phyloP scores from a whole-genome alignment of 2,329 filamentous ascomycete genomes.

The Pseudogymnoascus sp. region DNA sequence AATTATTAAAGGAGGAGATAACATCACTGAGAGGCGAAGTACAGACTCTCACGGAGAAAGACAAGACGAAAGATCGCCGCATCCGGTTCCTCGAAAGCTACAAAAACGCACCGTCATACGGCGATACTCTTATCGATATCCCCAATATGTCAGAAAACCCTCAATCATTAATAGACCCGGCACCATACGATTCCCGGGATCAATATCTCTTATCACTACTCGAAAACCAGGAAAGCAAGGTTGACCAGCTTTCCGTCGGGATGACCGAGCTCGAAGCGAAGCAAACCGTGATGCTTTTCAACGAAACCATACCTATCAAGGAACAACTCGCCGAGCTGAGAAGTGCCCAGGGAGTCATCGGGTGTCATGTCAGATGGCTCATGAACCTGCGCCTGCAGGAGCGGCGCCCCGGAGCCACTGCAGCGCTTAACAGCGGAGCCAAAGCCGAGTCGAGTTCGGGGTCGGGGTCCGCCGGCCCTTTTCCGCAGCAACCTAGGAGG shows the following conservation, averaged over 20 bases:
- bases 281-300: slow-evolving; percentile 54
- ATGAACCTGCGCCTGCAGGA: slow-evolving; percentile 29
- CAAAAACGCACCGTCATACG: slow-evolving; percentile 19
- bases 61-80: slow-evolving; percentile 35
- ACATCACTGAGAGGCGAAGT: slow-evolving; percentile 36
- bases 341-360: slow-evolving; percentile 27
- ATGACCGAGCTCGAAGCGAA: slow-evolving; percentile 52
- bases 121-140: slow-evolving; percentile 20
- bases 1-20: slow-evolving; percentile 40
- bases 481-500: slow-evolving; percentile 13
- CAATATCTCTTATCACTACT: slow-evolving; percentile 40
- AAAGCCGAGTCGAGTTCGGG: slow-evolving; percentile 1
- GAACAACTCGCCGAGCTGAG: slow-evolving; percentile 51
- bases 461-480: slow-evolving; percentile 10
- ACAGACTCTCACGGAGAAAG: slow-evolving; percentile 34
- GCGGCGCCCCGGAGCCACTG: slow-evolving; percentile 18
- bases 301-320: slow-evolving; percentile 54
- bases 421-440: slow-evolving; percentile 12
- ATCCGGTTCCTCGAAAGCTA: slow-evolving; percentile 38
- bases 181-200: slow-evolving; percentile 35
- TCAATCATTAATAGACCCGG: slow-evolving; percentile 20
- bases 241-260: slow-evolving; percentile 50
- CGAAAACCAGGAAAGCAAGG: slow-evolving; percentile 46
- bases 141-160: slow-evolving; percentile 20
- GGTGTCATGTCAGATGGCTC: slow-evolving; percentile 31